A percentile compares a stretch with the other conserved stretches of the same genome.
Conservation (phyloP, 768 basidiomycete genomes). For the Russula sp. region DNA sequence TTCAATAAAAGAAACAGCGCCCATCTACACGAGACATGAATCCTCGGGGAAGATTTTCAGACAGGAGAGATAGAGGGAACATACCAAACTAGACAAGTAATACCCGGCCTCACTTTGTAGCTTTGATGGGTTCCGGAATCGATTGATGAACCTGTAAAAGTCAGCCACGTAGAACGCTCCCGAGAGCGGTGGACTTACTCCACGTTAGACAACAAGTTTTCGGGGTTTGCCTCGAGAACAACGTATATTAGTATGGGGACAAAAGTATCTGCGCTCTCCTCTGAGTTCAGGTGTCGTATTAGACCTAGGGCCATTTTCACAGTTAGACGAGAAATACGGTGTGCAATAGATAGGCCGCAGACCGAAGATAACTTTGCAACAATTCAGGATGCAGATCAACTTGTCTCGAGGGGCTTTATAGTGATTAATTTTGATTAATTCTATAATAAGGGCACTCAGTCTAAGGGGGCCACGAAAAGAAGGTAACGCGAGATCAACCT, state of each 20-base stretch:
- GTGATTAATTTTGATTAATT: slow-evolving; percentile 93
- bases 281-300: slow-evolving; percentile 76
- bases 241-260: slow-evolving; percentile 92
- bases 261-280: slow-evolving; percentile 91
- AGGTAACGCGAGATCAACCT: slow-evolving; percentile 39
- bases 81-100: slow-evolving; percentile 89
- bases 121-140: slow-evolving; percentile 85
- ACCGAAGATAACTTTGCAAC: slow-evolving; percentile 99
- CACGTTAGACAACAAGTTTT: slow-evolving; percentile 88
- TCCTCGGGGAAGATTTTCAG: background rate
- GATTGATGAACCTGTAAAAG: slow-evolving; percentile 75
- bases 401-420: slow-evolving; percentile 99
- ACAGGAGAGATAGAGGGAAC: slow-evolving; percentile 25
- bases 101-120: slow-evolving; percentile 95
- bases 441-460: slow-evolving; percentile 33
- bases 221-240: slow-evolving; percentile 90
- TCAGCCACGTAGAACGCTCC: background rate
- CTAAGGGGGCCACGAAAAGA: no score
- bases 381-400: slow-evolving; percentile 93
- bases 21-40: slow-evolving; percentile 52
- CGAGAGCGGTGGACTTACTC: slow-evolving; percentile 51
- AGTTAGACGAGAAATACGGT: slow-evolving; percentile 10
- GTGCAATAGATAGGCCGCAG: slow-evolving; percentile 27
- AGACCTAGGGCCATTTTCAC: slow-evolving; percentile 46
- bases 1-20: slow-evolving; percentile 95